phyloP scores from a whole-genome alignment of 768 basidiomycete species.

The Podaxis mareebaensis region DNA sequence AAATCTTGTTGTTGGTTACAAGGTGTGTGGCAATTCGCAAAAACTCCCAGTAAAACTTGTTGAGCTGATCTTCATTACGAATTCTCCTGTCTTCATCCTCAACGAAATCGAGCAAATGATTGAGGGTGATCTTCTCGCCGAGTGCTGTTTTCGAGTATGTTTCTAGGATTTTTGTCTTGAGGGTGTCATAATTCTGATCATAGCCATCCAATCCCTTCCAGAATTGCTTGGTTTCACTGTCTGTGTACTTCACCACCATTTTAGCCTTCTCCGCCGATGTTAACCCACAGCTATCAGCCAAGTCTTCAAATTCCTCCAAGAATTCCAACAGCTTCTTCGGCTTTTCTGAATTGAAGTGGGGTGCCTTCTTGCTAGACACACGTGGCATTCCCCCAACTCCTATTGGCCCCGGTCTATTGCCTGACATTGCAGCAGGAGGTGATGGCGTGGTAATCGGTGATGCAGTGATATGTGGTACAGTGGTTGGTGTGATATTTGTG shows the following conservation, averaged over 20 bases:
- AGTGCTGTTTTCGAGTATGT: background rate
- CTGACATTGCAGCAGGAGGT: too few relatives aligned
- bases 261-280: background rate
- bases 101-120: too few relatives aligned
- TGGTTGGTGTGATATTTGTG: too few relatives aligned
- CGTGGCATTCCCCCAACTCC: too few relatives aligned
- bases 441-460: too few relatives aligned
- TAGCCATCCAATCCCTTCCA: slow-evolving; percentile 16
- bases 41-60: too few relatives aligned
- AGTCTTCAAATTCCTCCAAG: background rate
- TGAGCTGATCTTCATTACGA: too few relatives aligned
- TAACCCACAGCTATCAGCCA: background rate
- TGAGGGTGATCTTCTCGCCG: background rate
- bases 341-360: background rate
- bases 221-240: background rate
- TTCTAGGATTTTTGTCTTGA: background rate
- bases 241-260: background rate
- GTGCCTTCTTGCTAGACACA: background rate
- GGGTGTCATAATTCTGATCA: background rate
- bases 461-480: too few relatives aligned
- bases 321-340: background rate
- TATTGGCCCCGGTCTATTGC: too few relatives aligned
- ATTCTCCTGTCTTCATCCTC: too few relatives aligned
- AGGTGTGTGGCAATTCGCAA: too few relatives aligned
- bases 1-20: too few relatives aligned